Conservation (phyloP, 2,329 filamentous ascomycete genomes). For the Zymoseptoria pseudotritici region DNA sequence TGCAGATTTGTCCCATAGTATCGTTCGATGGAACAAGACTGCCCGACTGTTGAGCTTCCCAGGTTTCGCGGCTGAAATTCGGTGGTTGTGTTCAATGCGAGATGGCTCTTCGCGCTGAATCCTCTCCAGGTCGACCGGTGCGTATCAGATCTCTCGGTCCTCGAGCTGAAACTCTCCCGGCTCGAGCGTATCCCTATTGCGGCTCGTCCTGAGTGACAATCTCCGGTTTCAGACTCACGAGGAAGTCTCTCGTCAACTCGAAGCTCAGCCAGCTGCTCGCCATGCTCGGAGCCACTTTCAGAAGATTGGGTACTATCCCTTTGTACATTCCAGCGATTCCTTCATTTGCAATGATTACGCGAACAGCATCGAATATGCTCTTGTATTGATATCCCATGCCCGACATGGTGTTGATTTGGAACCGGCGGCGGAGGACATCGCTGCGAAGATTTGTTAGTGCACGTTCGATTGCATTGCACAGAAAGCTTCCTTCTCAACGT, state of each 20-base stretch:
- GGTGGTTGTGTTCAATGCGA: neutral
- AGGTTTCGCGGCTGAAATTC: neutral
- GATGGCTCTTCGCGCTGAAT: neutral
- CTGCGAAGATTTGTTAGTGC: slow-evolving; percentile 38
- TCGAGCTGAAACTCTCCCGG: neutral
- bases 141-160: neutral
- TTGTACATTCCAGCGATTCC: slow-evolving; percentile 85
- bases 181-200: neutral
- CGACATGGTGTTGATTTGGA: slow-evolving; percentile 99
- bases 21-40: neutral
- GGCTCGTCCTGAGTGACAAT: slow-evolving; percentile 8
- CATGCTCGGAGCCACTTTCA: slow-evolving; percentile 98
- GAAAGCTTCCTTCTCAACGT: slow-evolving; percentile 35
- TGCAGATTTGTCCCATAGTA: neutral
- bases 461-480: neutral
- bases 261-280: slow-evolving; percentile 97
- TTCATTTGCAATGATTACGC: slow-evolving; percentile 74
- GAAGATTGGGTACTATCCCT: slow-evolving; percentile 85
- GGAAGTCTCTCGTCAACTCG: slow-evolving; percentile 82
- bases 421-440: slow-evolving; percentile 84
- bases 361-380: slow-evolving; percentile 74
- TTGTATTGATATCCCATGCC: slow-evolving; percentile 97
- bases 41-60: neutral
- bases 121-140: neutral
- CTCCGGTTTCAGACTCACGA: slow-evolving; percentile 43